These are phyloP conservation scores for Dendrothele bispora DNA, from an alignment of 768 basidiomycete species.

Conservation along the genomic window DNA sequence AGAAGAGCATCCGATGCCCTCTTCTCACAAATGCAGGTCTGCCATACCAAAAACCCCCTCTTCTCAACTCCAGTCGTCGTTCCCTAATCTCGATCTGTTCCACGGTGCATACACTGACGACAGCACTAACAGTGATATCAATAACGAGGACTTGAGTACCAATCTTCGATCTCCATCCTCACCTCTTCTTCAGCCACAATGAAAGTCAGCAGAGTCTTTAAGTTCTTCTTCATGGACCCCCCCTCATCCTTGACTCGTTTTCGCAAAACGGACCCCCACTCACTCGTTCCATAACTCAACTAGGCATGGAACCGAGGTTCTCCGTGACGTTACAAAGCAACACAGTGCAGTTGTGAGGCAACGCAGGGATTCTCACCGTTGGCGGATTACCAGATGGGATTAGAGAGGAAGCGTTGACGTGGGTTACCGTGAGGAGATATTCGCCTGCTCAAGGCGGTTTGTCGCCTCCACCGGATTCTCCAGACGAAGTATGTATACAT, in stretches of 20 bases:
- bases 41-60: no score
- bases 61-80: no score
- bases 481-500: constrained; percentile 53
- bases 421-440: constrained; percentile 65
- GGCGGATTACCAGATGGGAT: constrained; percentile 62
- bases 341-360: constrained; percentile 65
- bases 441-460: constrained; percentile 51
- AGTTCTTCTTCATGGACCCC: constrained; percentile 11
- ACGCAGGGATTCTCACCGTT: constrained; percentile 62
- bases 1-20: constrained; percentile 4
- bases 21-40: background rate
- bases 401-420: constrained; percentile 50
- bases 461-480: constrained; percentile 51
- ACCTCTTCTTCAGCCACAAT: background rate
- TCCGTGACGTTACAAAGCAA: constrained; percentile 69
- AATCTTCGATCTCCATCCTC: background rate
- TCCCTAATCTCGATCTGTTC: no score
- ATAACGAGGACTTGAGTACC: no score
- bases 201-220: background rate
- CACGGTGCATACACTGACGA: no score
- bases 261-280: constrained; percentile 43
- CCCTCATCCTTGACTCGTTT: constrained; percentile 42
- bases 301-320: constrained; percentile 41
- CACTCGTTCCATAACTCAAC: constrained; percentile 20
- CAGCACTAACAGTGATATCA: no score